phyloP scores from a whole-genome alignment of 257 asterid genomes.

The Ophiorrhiza pumila region DNA sequence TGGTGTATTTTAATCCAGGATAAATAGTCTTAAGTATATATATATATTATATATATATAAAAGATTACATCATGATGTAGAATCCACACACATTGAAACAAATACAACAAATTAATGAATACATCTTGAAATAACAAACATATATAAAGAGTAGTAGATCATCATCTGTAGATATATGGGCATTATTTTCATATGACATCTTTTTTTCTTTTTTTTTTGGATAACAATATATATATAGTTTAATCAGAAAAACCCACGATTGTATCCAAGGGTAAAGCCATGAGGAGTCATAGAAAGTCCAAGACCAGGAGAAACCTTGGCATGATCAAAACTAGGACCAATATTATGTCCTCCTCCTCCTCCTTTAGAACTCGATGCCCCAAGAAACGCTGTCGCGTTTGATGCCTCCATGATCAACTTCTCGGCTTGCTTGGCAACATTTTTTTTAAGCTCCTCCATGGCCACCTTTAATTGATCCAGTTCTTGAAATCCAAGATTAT shows the following conservation, averaged over 20 bases:
- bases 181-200: neutral
- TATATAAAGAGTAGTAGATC: no score
- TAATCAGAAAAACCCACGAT: conserved; percentile 16
- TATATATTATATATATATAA: no score
- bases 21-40: no score
- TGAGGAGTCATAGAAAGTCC: conserved; percentile 41
- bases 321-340: conserved; percentile 13
- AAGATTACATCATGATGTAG: no score
- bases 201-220: neutral
- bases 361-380: conserved; percentile 17
- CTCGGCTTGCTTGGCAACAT: conserved; percentile 23
- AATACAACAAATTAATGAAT: no score
- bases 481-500: conserved; percentile 24
- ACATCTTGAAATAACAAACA: no score
- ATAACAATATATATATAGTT: neutral
- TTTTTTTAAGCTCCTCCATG: conserved; percentile 41
- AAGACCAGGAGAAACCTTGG: conserved; percentile 18
- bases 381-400: conserved; percentile 14
- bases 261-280: conserved; percentile 25
- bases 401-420: conserved; percentile 25
- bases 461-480: conserved; percentile 39
- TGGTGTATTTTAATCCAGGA: no score
- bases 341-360: conserved; percentile 9
- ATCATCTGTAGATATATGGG: neutral
- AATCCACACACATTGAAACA: no score